Conservation (phyloP, 805 yeast species). For the Candida loeiensis region DNA sequence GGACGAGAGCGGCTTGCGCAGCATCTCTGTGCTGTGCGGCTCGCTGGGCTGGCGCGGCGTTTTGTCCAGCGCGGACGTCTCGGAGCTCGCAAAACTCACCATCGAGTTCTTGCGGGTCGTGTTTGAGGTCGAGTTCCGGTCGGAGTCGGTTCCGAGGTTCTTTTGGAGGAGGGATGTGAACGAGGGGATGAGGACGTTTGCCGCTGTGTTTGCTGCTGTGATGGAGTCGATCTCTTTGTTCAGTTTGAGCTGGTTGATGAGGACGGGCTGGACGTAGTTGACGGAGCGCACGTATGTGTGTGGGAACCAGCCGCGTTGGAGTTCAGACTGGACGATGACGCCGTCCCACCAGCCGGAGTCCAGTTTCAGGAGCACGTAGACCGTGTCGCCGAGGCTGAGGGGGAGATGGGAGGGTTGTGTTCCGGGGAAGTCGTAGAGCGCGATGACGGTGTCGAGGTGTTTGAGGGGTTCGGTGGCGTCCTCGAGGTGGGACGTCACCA, state of each 20-base stretch:
- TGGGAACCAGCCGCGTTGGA: conserved; percentile 83
- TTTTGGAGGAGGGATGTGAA: conserved; percentile 37
- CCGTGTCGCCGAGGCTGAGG: conserved; percentile 60
- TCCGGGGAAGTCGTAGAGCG: conserved; percentile 52
- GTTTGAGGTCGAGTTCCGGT: conserved; percentile 28
- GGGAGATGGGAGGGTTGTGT: conserved; percentile 51
- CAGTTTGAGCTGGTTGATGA: conserved; percentile 31
- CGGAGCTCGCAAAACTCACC: conserved; percentile 48
- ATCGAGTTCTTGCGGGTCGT: conserved; percentile 46
- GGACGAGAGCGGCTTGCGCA: not conserved
- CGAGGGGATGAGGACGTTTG: conserved; percentile 42
- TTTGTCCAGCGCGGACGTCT: conserved; percentile 25
- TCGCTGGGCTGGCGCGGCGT: conserved; percentile 10
- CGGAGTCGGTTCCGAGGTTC: conserved; percentile 28
- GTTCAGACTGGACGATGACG: conserved; percentile 38
- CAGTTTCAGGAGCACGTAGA: conserved; percentile 63
- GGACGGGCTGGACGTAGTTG: conserved; percentile 40
- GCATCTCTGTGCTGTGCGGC: not conserved
- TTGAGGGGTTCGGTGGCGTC: conserved; percentile 24
- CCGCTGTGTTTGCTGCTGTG: conserved; percentile 46
- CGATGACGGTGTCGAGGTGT: conserved; percentile 57
- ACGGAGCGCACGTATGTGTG: conserved; percentile 52
- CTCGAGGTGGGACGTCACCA: conserved; percentile 27
- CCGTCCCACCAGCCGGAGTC: conserved; percentile 91
- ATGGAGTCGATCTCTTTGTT: conserved; percentile 41